These are phyloP conservation scores for Phytopythium montanum DNA, from an alignment of 352 stramenopile species.

Conservation along the genomic window DNA sequence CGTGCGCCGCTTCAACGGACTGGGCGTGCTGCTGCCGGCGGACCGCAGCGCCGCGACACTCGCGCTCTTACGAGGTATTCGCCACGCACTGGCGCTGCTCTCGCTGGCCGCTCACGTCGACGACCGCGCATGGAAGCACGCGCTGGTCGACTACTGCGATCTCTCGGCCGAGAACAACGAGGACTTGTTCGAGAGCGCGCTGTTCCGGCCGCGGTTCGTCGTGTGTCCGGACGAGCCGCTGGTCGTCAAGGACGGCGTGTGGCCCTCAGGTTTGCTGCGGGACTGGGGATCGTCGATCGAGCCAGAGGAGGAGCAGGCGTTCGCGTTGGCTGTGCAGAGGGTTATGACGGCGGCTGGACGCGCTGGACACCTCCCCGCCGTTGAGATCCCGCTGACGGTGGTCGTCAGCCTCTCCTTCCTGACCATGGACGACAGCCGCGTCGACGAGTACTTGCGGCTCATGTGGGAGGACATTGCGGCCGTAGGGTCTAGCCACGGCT, in stretches of 20 bases:
- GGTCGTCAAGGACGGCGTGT: background rate
- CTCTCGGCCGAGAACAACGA: background rate
- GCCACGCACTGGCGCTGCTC: constrained; percentile 2
- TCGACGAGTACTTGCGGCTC: background rate
- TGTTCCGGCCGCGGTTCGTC: background rate
- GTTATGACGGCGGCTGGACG: background rate
- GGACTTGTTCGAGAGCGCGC: background rate
- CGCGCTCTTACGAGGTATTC: background rate
- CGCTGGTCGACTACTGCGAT: background rate
- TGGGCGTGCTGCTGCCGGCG: background rate
- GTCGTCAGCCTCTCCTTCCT: background rate
- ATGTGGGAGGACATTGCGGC: background rate
- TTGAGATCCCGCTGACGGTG: background rate
- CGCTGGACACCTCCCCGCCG: background rate
- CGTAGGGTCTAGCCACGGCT: background rate
- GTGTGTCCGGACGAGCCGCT: background rate
- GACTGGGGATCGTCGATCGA: background rate
- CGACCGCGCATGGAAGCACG: background rate
- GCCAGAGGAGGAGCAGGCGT: background rate
- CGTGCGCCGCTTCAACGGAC: background rate
- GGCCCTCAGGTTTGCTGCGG: background rate
- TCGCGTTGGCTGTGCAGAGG: background rate
- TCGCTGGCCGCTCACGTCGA: constrained; percentile 1
- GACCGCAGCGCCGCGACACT: background rate
- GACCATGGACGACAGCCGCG: background rate